Conservation (phyloP, 495 filamentous ascomycete genomes). For the Mycothermus thermophilus region DNA sequence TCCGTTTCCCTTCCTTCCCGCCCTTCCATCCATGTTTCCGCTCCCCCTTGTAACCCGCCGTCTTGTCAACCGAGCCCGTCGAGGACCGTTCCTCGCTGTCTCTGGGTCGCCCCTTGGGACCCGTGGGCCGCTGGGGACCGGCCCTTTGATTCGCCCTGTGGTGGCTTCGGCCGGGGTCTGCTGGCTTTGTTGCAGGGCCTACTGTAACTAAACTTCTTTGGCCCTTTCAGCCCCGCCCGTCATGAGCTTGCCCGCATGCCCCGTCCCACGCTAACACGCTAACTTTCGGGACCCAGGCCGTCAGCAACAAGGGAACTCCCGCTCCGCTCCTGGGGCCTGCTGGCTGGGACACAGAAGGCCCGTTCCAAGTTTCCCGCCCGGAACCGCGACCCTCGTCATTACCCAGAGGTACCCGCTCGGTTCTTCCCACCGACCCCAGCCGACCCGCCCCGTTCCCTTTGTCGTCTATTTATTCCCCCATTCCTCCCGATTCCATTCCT, state of each 20-base stretch:
- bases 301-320: constrained; percentile 23
- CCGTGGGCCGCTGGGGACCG: constrained; percentile 1
- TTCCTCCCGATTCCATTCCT: constrained; percentile 2
- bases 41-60: constrained; percentile 5
- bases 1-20: constrained; percentile 8
- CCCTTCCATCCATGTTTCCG: constrained; percentile 5
- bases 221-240: constrained; percentile 4
- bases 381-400: constrained; percentile 15
- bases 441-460: constrained; percentile 1
- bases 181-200: constrained; percentile 4
- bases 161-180: constrained; percentile 4
- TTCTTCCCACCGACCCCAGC: constrained; percentile 2
- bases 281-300: constrained; percentile 16
- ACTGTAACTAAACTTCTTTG: constrained; percentile 8
- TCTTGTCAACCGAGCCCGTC: constrained; percentile 1
- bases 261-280: constrained; percentile 7
- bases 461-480: constrained; percentile 6
- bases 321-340: constrained; percentile 14
- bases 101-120: constrained; percentile 5
- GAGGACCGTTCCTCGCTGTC: background rate
- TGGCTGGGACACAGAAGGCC: too few species aligned
- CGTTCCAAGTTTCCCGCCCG: constrained; percentile 14
- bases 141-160: constrained; percentile 7
- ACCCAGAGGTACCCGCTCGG: constrained; percentile 7
- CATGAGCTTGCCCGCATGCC: constrained; percentile 7